Evolutionary conservation across 257 asterid genomes (phyloP).

Genomic region (Anisodus tanguticus): DNA sequence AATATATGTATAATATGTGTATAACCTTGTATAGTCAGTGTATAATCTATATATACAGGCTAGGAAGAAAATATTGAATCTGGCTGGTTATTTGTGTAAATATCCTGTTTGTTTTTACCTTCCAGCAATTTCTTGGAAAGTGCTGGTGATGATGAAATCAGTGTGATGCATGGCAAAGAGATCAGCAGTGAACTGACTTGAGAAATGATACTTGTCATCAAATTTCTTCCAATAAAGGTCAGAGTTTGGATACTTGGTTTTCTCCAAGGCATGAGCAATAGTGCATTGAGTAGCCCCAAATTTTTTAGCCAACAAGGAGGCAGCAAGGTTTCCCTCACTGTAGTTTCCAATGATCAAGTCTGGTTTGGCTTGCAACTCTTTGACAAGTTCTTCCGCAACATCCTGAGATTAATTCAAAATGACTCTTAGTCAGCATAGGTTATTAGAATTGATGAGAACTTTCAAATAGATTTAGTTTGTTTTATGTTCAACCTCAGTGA

Average conservation of each 20-base stretch:
- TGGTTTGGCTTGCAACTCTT: constrained; percentile 37
- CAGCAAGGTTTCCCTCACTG: constrained; percentile 49
- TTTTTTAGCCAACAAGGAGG: constrained; percentile 43
- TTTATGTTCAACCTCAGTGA: constrained; percentile 39
- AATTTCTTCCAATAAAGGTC: constrained; percentile 42
- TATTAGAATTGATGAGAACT: not conserved
- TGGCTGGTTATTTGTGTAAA: too few relatives aligned
- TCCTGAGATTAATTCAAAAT: constrained; percentile 34
- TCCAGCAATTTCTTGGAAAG: constrained; percentile 40
- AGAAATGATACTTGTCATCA: constrained; percentile 44
- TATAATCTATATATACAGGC: too few relatives aligned
- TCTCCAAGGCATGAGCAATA: constrained; percentile 48
- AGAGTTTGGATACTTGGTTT: constrained; percentile 44
- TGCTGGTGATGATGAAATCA: constrained; percentile 46
- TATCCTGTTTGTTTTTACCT: not conserved
- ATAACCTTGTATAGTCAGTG: too few relatives aligned
- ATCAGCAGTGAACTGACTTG: constrained; percentile 47
- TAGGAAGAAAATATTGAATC: too few relatives aligned
- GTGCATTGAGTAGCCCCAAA: constrained; percentile 48
- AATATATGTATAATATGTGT: too few relatives aligned
- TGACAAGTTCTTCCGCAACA: constrained; percentile 41
- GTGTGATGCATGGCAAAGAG: constrained; percentile 41
- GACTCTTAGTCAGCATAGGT: not conserved
- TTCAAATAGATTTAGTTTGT: not conserved
- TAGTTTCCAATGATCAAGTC: constrained; percentile 46